Evolutionary conservation across 2,329 filamentous ascomycete genomes (phyloP).

Genomic region (Boeremia lycopersici): DNA sequence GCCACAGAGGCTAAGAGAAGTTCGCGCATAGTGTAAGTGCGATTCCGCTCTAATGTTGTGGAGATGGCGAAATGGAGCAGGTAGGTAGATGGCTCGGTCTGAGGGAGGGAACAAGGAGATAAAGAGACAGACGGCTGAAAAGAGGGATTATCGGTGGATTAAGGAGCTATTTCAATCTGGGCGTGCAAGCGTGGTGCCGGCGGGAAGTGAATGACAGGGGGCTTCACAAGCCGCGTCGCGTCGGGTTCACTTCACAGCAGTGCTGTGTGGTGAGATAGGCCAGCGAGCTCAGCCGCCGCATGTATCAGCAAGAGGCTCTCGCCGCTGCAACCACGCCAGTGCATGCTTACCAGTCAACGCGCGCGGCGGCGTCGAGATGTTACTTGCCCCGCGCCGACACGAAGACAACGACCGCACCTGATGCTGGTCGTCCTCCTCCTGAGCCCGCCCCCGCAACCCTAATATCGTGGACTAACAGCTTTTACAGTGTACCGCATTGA

Average conservation of each 20-base stretch:
- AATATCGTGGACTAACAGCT: constrained; percentile 3
- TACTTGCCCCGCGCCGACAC: constrained; percentile 32
- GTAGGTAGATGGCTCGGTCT: background rate
- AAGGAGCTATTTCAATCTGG: constrained; percentile 33
- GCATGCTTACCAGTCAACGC: constrained; percentile 13
- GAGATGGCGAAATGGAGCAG: background rate
- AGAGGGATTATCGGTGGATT: constrained; percentile 12
- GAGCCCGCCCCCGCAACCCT: constrained; percentile 9
- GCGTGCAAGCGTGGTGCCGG: constrained; percentile 14
- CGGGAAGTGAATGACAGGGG: constrained; percentile 28
- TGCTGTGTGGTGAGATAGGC: constrained; percentile 26
- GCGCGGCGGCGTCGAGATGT: constrained; percentile 32
- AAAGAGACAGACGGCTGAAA: constrained; percentile 10
- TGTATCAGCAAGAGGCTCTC: constrained; percentile 25
- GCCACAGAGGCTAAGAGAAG: constrained; percentile 37
- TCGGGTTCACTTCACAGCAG: constrained; percentile 24
- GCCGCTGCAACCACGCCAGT: constrained; percentile 23
- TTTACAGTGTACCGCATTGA: background rate
- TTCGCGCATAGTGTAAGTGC: constrained; percentile 34
- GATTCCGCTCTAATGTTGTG: background rate
- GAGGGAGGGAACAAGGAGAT: constrained; percentile 12
- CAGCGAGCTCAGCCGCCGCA: constrained; percentile 36
- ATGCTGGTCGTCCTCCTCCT: constrained; percentile 1
- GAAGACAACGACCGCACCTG: background rate
- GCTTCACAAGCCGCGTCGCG: constrained; percentile 17